phyloP scores from a whole-genome alignment of 148 eudicot species.

The Diospyros kaki region DNA sequence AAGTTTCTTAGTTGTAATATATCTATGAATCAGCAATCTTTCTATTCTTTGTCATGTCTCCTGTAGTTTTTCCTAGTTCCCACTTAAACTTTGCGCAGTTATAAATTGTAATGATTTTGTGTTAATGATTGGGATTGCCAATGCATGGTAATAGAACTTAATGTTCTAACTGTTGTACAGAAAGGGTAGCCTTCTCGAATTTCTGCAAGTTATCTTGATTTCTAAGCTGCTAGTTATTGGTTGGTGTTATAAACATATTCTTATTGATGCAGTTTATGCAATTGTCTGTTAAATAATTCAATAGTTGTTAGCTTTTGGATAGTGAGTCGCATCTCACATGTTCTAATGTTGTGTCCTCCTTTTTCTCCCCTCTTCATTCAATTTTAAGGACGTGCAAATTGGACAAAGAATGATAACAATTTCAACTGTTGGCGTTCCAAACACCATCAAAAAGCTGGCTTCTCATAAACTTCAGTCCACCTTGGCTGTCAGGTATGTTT shows the following conservation, averaged over 20 bases:
- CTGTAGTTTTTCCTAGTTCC: background rate
- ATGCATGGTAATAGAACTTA: background rate
- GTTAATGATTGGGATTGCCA: background rate
- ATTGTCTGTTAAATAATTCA: background rate
- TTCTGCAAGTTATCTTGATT: background rate
- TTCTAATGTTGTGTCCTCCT: background rate
- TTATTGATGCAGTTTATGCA: background rate
- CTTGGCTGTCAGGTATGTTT: slow-evolving; percentile 75
- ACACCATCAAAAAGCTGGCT: slow-evolving; percentile 82
- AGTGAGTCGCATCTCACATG: background rate
- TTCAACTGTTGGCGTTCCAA: slow-evolving; percentile 98
- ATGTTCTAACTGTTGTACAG: background rate
- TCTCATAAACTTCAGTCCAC: slow-evolving; percentile 97
- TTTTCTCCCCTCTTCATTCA: background rate
- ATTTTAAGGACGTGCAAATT: slow-evolving; percentile 71
- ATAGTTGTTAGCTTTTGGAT: background rate
- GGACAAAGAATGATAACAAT: slow-evolving; percentile 99
- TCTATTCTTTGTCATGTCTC: background rate
- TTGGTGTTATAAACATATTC: background rate
- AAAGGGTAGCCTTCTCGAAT: background rate
- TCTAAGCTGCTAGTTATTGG: background rate
- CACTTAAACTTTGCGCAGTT: background rate
- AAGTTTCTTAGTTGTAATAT: background rate
- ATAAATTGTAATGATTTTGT: background rate
- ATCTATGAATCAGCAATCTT: background rate